Conservation (phyloP, 2,329 filamentous ascomycete species). For the Alternaria novae-zelandiae region DNA sequence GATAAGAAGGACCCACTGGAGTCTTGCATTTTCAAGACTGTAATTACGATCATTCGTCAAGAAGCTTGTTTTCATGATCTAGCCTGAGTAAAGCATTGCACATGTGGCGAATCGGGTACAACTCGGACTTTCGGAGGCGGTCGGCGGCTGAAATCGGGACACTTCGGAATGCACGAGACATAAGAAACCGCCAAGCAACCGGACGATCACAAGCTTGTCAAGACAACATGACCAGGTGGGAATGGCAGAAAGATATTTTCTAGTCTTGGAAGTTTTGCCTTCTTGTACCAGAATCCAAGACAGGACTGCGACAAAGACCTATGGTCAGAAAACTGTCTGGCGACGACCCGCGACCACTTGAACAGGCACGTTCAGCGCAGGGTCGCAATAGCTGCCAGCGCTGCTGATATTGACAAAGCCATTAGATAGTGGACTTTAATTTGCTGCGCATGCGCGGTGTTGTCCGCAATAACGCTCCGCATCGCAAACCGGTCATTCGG, state of each 20-base stretch:
- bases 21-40: not conserved
- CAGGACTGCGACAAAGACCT: not conserved
- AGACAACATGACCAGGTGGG: not conserved
- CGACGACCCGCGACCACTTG: not conserved
- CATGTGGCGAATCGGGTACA: conserved; percentile 7
- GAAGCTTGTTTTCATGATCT: not conserved
- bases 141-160: conserved; percentile 11
- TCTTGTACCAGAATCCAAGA: not conserved
- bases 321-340: not conserved
- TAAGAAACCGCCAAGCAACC: not conserved
- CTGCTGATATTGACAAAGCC: too few relatives aligned
- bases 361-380: not conserved
- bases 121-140: conserved; percentile 13
- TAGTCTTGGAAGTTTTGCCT: not conserved
- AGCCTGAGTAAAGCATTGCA: not conserved
- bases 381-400: not conserved
- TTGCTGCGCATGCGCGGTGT: not conserved
- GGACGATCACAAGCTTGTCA: not conserved
- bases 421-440: too few relatives aligned
- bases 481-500: not conserved
- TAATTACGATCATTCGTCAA: not conserved
- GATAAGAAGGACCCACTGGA: not conserved
- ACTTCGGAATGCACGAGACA: not conserved
- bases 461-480: not conserved
- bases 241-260: not conserved